A percentile compares a stretch with the other conserved stretches of the same genome.
These are phyloP conservation scores for Paxillus rubicundulus DNA, from an alignment of 768 basidiomycete genomes.

Conservation along the genomic window DNA sequence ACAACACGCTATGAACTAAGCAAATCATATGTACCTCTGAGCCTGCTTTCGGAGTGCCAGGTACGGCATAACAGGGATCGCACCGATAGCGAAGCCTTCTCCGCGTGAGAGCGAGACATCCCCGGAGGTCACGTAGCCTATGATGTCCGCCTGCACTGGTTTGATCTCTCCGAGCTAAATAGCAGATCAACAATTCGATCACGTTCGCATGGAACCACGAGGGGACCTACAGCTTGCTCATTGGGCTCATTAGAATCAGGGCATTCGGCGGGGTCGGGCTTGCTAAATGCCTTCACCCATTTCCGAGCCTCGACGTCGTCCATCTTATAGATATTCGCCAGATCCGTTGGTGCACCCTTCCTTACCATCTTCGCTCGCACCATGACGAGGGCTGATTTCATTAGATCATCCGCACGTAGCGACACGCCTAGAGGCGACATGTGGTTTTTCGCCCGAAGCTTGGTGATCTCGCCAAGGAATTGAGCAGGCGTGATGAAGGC, in stretches of 20 bases:
- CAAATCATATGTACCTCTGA: slow-evolving; percentile 27
- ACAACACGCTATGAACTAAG: not conserved
- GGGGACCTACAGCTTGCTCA: slow-evolving; percentile 28
- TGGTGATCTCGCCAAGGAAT: slow-evolving; percentile 56
- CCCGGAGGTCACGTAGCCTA: slow-evolving; percentile 86
- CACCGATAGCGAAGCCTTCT: slow-evolving; percentile 73
- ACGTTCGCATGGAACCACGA: not conserved
- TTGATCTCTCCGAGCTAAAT: slow-evolving; percentile 45
- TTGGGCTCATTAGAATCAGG: slow-evolving; percentile 19
- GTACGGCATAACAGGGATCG: slow-evolving; percentile 55
- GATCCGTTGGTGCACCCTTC: slow-evolving; percentile 71
- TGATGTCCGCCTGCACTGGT: slow-evolving; percentile 45
- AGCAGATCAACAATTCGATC: not conserved
- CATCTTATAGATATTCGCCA: slow-evolving; percentile 70
- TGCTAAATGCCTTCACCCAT: slow-evolving; percentile 42
- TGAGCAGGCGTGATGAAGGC: slow-evolving; percentile 41
- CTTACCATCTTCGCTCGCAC: slow-evolving; percentile 61
- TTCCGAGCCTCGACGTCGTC: slow-evolving; percentile 49
- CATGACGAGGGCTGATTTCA: slow-evolving; percentile 62
- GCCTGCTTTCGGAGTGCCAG: slow-evolving; percentile 54
- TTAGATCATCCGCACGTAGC: slow-evolving; percentile 42
- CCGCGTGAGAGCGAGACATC: slow-evolving; percentile 79
- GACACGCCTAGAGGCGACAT: slow-evolving; percentile 37
- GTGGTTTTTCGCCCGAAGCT: slow-evolving; percentile 53
- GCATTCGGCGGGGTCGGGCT: slow-evolving; percentile 15